These are phyloP conservation scores for Rhynchospora tenuis DNA, from an alignment of 176 grass and related monocot genomes.

Conservation along the genomic window DNA sequence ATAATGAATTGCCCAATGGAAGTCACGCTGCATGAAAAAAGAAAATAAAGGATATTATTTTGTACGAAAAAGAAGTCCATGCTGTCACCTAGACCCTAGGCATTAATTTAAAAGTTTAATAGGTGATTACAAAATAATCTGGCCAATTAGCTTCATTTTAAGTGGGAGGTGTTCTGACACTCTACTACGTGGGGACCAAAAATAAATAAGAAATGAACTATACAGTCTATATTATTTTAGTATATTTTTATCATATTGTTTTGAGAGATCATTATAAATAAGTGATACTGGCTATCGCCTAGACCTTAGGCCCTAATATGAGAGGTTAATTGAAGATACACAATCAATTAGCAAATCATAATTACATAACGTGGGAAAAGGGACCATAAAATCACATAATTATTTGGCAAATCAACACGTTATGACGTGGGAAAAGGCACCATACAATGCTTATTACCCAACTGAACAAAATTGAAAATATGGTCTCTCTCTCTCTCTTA, in stretches of 20 bases:
- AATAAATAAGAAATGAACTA: not conserved
- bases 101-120: slow-evolving; percentile 9
- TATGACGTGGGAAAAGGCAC: not conserved
- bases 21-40: not conserved
- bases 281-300: not conserved
- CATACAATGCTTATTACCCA: not conserved
- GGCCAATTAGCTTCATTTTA: not conserved
- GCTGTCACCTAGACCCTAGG: not conserved
- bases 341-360: not conserved
- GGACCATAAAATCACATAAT: not conserved
- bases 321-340: not conserved
- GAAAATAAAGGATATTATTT: not conserved
- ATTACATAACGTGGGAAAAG: not conserved
- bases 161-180: slow-evolving; percentile 14
- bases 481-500: not conserved
- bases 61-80: not conserved
- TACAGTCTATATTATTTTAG: not conserved
- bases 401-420: not conserved
- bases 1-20: not conserved
- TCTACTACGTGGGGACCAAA: not conserved
- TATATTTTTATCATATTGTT: not conserved
- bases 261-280: not conserved
- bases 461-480: not conserved
- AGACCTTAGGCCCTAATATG: not conserved
- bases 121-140: not conserved